A percentile compares a stretch with the other conserved stretches of the same genome.
phyloP scores from a whole-genome alignment of 495 filamentous ascomycete species.

The Cladorrhinum samala region DNA sequence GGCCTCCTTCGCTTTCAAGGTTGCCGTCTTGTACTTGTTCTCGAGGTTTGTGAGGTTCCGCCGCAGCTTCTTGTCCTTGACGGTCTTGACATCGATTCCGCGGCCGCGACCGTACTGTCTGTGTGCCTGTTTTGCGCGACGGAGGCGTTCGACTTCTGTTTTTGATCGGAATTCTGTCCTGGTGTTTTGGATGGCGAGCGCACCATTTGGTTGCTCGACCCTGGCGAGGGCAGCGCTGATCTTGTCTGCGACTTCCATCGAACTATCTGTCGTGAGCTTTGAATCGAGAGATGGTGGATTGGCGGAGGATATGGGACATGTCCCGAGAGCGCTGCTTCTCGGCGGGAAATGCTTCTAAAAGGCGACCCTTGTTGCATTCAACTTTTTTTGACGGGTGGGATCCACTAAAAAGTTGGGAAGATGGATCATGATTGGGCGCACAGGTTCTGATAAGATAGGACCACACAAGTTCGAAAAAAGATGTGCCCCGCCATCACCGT shows the following conservation, averaged over 20 bases:
- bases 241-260: conserved; percentile 19
- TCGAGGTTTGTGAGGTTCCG: conserved; percentile 73
- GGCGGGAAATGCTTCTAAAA: background rate
- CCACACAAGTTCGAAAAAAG: conserved; percentile 25
- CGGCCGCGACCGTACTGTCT: conserved; percentile 78
- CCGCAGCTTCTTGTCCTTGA: conserved; percentile 83
- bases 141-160: conserved; percentile 37
- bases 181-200: conserved; percentile 37
- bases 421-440: conserved; percentile 13
- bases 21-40: conserved; percentile 70
- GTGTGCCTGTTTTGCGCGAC: conserved; percentile 56
- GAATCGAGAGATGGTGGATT: background rate
- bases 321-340: background rate
- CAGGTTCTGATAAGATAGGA: conserved; percentile 23
- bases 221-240: conserved; percentile 15
- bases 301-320: too few relatives aligned
- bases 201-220: conserved; percentile 36
- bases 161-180: conserved; percentile 40
- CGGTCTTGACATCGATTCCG: conserved; percentile 49
- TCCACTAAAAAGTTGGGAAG: conserved; percentile 26
- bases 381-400: conserved; percentile 15
- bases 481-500: conserved; percentile 26
- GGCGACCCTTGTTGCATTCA: conserved; percentile 3
- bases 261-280: conserved; percentile 9
- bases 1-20: conserved; percentile 80